Conservation (phyloP, 164 flowering plant species). For the Liquidambar formosana region DNA sequence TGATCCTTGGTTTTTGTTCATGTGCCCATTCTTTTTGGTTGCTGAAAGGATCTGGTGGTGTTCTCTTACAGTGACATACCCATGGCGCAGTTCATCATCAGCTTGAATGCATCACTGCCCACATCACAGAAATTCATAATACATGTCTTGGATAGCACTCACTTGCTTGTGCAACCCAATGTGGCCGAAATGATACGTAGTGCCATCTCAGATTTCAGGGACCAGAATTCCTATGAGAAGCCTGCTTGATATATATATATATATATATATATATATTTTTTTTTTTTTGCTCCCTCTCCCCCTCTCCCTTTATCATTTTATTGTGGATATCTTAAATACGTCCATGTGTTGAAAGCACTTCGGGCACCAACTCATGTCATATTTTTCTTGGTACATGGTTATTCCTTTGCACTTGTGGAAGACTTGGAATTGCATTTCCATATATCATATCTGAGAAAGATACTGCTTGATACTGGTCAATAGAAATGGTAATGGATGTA, state of each 20-base stretch:
- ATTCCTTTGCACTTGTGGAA: no score
- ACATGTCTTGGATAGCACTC: conserved; percentile 68
- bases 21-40: neutral
- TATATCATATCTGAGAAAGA: neutral
- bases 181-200: conserved; percentile 68
- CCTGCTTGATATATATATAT: conserved; percentile 76
- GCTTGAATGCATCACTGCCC: conserved; percentile 58
- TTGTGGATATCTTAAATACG: neutral
- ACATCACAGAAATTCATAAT: conserved; percentile 82
- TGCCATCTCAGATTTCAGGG: conserved; percentile 73
- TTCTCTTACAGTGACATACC: conserved; percentile 76
- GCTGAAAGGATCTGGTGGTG: neutral
- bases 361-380: neutral
- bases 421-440: neutral
- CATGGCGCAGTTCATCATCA: conserved; percentile 90
- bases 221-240: conserved; percentile 82
- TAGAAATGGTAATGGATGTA: neutral
- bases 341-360: neutral
- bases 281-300: no score
- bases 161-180: conserved; percentile 78
- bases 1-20: neutral
- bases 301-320: neutral
- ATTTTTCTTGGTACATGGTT: no score
- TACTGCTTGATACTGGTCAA: neutral
- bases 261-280: no score